phyloP scores from a whole-genome alignment of 192 early-diverging fungal genomes.

The Obelidium mucronatum region DNA sequence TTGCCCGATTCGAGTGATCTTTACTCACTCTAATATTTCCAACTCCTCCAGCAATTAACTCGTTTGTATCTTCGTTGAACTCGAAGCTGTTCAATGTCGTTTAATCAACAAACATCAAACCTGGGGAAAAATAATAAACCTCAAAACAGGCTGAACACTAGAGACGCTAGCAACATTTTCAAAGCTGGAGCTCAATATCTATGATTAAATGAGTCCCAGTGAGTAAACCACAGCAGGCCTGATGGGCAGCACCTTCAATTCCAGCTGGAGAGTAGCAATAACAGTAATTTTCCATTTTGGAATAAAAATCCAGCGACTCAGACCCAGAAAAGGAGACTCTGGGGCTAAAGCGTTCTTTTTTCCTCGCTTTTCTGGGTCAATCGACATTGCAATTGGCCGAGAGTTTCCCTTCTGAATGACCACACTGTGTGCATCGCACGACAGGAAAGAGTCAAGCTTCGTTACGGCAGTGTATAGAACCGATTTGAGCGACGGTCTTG shows the following conservation, averaged over 20 bases:
- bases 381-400: conserved; percentile 23
- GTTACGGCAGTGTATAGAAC: conserved; percentile 46
- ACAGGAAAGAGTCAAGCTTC: conserved; percentile 42
- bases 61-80: conserved; percentile 47
- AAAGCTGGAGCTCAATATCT: conserved; percentile 49
- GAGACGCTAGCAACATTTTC: conserved; percentile 46
- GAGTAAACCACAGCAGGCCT: background rate
- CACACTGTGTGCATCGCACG: conserved; percentile 45
- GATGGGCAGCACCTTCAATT: conserved; percentile 37
- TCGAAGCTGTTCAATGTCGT: conserved; percentile 45
- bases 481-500: conserved; percentile 42
- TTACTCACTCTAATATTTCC: conserved; percentile 50
- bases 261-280: conserved; percentile 50
- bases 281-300: conserved; percentile 52
- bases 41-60: conserved; percentile 55
- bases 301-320: conserved; percentile 53
- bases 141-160: conserved; percentile 55
- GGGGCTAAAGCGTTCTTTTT: conserved; percentile 29
- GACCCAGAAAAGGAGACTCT: conserved; percentile 38
- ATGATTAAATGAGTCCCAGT: background rate
- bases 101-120: no score
- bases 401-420: conserved; percentile 39
- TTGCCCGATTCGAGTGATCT: no score
- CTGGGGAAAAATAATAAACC: no score
- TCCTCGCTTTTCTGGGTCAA: conserved; percentile 2